Evolutionary conservation across 2,329 filamentous ascomycete genomes (phyloP).

Genomic region (Diaporthe aspalathi): DNA sequence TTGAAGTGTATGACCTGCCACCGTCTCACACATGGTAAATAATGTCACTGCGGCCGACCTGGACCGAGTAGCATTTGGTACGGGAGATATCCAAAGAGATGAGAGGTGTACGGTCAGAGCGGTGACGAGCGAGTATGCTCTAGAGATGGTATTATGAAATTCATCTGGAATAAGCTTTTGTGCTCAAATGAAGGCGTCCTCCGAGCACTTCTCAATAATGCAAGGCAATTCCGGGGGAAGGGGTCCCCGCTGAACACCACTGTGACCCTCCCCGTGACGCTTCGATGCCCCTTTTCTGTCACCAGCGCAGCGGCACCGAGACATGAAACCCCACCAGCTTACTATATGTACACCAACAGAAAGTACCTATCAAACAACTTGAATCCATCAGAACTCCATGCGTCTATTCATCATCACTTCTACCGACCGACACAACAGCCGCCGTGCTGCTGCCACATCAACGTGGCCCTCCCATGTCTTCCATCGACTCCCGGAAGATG

Average conservation of each 20-base stretch:
- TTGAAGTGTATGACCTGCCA: neutral
- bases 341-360: constrained; percentile 16
- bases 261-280: neutral
- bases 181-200: constrained; percentile 2
- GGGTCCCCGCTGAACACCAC: too few relatives aligned
- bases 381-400: constrained; percentile 12
- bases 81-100: neutral
- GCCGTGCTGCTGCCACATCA: neutral
- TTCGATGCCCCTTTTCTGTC: neutral
- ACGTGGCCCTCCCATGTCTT: constrained; percentile 49
- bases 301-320: neutral
- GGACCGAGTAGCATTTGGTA: too few relatives aligned
- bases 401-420: constrained; percentile 10
- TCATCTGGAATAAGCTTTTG: neutral
- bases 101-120: too few relatives aligned
- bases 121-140: neutral
- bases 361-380: neutral
- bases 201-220: neutral
- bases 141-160: constrained; percentile 14
- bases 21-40: neutral
- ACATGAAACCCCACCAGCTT: neutral
- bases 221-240: neutral
- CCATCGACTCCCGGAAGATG: constrained; percentile 55
- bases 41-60: neutral
- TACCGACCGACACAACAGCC: neutral